Evolutionary conservation across 2,329 filamentous ascomycete species (phyloP).

Genomic region (Fusarium sp.): DNA sequence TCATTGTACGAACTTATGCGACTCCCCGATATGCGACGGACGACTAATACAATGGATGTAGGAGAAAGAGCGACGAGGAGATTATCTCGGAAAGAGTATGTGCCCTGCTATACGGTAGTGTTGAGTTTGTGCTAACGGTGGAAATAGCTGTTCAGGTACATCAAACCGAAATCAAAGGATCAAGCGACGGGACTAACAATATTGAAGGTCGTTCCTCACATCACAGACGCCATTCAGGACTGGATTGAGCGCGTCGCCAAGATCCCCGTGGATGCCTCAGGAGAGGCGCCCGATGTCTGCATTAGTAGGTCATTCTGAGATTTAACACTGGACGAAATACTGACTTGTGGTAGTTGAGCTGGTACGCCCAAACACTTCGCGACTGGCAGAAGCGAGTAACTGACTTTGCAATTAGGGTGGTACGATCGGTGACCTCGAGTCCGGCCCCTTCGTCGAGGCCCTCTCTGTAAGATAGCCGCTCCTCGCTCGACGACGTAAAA

Average conservation of each 20-base stretch:
- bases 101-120: background rate
- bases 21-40: background rate
- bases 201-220: conserved; percentile 74
- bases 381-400: background rate
- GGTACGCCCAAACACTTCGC: conserved; percentile 1
- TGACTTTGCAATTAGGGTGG: conserved; percentile 57
- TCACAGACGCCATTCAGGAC: conserved; percentile 85
- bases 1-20: conserved; percentile 69
- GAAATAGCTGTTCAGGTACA: conserved; percentile 26
- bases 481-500: background rate
- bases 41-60: conserved; percentile 16
- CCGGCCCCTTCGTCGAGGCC: conserved; percentile 87
- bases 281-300: conserved; percentile 87
- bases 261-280: conserved; percentile 87
- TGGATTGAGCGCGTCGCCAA: conserved; percentile 90
- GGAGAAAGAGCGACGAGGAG: conserved; percentile 71
- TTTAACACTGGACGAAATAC: background rate
- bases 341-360: conserved; percentile 23
- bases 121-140: conserved; percentile 3
- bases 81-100: conserved; percentile 52
- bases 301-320: conserved; percentile 71
- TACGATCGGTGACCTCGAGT: conserved; percentile 84
- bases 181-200: background rate
- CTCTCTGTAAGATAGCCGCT: conserved; percentile 59
- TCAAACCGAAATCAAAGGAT: background rate